These are phyloP conservation scores for Coemansia sp. DNA, from an alignment of 192 early-diverging fungal genomes.

Conservation along the genomic window DNA sequence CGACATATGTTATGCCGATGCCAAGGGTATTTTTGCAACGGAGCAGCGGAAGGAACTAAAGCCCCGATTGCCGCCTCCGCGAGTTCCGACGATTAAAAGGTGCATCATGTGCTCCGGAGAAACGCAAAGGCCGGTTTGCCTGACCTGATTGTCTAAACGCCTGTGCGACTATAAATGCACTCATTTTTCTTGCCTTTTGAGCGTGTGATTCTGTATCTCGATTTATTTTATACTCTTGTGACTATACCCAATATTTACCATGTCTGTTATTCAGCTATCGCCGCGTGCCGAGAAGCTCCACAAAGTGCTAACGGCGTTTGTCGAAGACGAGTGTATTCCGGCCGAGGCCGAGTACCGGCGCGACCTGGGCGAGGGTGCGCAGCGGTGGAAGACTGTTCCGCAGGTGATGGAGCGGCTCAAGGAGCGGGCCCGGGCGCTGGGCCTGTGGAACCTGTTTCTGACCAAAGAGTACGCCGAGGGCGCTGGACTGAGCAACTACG, in stretches of 20 bases:
- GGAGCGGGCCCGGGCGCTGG: slow-evolving; percentile 75
- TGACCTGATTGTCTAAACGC: no score
- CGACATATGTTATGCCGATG: no score
- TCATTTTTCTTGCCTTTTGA: neutral
- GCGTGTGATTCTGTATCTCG: neutral
- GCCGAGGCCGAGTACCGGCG: slow-evolving; percentile 74
- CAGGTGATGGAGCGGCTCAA: slow-evolving; percentile 88
- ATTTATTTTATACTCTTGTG: neutral
- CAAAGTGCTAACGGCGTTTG: slow-evolving; percentile 38
- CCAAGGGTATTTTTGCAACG: neutral
- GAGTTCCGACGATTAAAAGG: neutral
- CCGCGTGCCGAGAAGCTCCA: slow-evolving; percentile 42
- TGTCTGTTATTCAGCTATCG: slow-evolving; percentile 48
- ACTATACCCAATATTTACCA: neutral
- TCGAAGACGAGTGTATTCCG: slow-evolving; percentile 91
- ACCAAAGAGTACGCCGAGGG: slow-evolving; percentile 76
- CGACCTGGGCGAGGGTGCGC: slow-evolving; percentile 70
- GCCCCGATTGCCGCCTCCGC: neutral
- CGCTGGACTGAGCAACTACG: slow-evolving; percentile 88
- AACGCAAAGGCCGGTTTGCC: no score
- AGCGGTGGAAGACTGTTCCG: slow-evolving; percentile 86
- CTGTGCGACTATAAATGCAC: neutral
- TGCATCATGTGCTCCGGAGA: no score
- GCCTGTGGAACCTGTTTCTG: slow-evolving; percentile 97
- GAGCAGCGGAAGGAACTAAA: neutral